Percentiles rank a stretch among this genome's conserved stretches.
Evolutionary conservation across 2,329 filamentous ascomycete genomes (phyloP).

Genomic region (Thelonectria olida): DNA sequence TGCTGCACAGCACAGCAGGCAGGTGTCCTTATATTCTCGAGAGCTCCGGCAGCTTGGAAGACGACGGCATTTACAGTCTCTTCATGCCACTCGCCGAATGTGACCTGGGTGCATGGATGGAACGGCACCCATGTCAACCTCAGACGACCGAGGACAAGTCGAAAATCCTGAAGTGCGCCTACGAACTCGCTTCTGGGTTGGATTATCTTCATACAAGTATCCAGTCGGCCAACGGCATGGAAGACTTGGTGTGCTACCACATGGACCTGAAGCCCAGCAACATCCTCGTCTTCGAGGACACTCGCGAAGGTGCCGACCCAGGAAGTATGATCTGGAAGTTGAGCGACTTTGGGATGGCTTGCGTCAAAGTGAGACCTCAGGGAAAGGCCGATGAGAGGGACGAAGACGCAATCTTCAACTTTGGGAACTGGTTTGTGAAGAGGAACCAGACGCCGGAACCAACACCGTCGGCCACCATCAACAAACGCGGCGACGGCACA

Average conservation of each 20-base stretch:
- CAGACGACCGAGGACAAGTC: too few species aligned
- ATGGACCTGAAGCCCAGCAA: slow-evolving; percentile 9
- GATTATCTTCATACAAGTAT: background rate
- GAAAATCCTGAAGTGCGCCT: background rate
- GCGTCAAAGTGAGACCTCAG: background rate
- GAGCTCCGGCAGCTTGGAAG: background rate
- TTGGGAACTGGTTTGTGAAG: background rate
- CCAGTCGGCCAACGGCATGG: background rate
- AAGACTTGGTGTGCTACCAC: slow-evolving; percentile 2
- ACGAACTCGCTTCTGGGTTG: background rate
- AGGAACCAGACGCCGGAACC: background rate
- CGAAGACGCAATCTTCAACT: background rate
- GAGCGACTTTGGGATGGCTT: slow-evolving; percentile 4
- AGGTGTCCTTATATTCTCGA: background rate
- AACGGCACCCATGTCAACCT: too few species aligned
- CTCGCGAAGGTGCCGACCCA: background rate
- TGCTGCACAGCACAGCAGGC: background rate
- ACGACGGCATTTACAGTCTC: background rate
- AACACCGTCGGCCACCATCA: background rate
- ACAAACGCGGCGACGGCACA: background rate
- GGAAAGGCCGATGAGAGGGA: background rate
- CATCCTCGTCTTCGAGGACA: background rate
- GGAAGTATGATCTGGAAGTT: background rate
- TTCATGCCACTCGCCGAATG: background rate
- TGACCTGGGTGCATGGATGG: background rate